A percentile compares a stretch with the other conserved stretches of the same genome.
Evolutionary conservation across 1,284 basidiomycete genomes (phyloP).

Genomic region (Ustilago curta): DNA sequence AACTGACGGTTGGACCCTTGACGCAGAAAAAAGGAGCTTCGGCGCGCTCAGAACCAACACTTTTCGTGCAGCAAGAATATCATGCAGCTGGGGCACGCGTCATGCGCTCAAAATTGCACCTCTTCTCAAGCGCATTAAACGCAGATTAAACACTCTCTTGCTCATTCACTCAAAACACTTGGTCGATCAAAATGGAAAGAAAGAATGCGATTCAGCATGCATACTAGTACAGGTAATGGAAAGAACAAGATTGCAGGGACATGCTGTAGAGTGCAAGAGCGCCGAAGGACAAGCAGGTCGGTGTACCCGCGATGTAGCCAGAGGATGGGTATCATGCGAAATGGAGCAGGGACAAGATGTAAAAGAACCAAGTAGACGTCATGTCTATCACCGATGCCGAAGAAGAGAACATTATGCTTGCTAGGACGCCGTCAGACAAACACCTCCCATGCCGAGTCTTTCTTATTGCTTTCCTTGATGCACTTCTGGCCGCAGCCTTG

Average conservation of each 20-base stretch:
- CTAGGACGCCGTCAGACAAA: constrained; percentile 16
- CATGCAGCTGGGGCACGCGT: constrained; percentile 7
- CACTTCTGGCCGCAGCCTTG: constrained; percentile 58
- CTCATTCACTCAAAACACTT: background rate
- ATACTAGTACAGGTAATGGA: constrained; percentile 36
- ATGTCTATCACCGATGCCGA: too few relatives aligned
- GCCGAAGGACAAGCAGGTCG: background rate
- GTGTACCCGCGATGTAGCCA: background rate
- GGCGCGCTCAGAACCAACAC: constrained; percentile 5
- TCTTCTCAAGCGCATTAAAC: too few relatives aligned
- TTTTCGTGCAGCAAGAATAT: background rate
- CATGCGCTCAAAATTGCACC: background rate
- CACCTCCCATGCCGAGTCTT: constrained; percentile 42
- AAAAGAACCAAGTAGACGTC: background rate
- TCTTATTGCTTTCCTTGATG: constrained; percentile 48
- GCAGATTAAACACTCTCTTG: background rate
- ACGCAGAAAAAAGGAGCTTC: background rate
- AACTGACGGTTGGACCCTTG: background rate
- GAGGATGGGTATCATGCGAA: constrained; percentile 11
- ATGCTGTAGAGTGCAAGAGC: constrained; percentile 5
- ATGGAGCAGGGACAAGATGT: background rate
- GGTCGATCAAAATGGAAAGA: background rate
- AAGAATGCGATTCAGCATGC: constrained; percentile 10
- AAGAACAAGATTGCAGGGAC: background rate
- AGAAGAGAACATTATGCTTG: background rate